Percentiles rank a stretch among this genome's conserved stretches.
Evolutionary conservation across 768 basidiomycete genomes (phyloP).

Genomic region (Suillus cothurnatus): DNA sequence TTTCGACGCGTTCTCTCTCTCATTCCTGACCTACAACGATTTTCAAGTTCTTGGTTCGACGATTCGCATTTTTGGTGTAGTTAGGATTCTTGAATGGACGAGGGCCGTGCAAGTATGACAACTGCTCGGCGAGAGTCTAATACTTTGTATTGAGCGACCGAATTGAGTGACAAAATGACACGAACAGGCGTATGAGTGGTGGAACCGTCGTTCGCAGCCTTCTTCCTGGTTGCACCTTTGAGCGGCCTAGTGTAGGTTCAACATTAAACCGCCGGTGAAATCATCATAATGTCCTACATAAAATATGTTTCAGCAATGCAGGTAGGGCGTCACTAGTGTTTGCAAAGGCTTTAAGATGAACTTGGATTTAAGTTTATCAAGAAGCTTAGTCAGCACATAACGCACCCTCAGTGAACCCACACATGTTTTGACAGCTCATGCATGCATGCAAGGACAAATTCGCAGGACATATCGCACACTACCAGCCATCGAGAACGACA

Average conservation of each 20-base stretch:
- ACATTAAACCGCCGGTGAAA: neutral
- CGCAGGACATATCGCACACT: too few species aligned
- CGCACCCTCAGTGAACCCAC: too few species aligned
- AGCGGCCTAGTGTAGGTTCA: slow-evolving; percentile 29
- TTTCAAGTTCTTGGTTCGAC: slow-evolving; percentile 81
- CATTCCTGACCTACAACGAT: slow-evolving; percentile 76
- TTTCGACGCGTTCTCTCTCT: slow-evolving; percentile 70
- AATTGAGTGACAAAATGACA: neutral
- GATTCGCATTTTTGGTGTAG: slow-evolving; percentile 69
- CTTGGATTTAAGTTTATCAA: neutral
- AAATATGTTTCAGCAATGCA: neutral
- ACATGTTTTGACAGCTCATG: too few species aligned
- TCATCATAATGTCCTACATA: neutral
- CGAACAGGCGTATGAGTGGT: slow-evolving; percentile 25
- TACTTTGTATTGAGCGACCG: neutral
- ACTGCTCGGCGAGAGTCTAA: slow-evolving; percentile 72
- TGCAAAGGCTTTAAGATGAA: neutral
- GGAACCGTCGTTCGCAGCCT: slow-evolving; percentile 9
- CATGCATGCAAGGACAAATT: too few species aligned
- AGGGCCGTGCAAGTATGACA: slow-evolving; percentile 70
- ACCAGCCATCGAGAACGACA: too few species aligned
- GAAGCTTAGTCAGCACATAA: too few species aligned
- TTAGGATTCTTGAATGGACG: slow-evolving; percentile 78
- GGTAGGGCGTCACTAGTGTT: neutral
- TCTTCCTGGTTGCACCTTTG: slow-evolving; percentile 29